phyloP scores from a whole-genome alignment of 305 asterid species.

The Fraxinus sp. region DNA sequence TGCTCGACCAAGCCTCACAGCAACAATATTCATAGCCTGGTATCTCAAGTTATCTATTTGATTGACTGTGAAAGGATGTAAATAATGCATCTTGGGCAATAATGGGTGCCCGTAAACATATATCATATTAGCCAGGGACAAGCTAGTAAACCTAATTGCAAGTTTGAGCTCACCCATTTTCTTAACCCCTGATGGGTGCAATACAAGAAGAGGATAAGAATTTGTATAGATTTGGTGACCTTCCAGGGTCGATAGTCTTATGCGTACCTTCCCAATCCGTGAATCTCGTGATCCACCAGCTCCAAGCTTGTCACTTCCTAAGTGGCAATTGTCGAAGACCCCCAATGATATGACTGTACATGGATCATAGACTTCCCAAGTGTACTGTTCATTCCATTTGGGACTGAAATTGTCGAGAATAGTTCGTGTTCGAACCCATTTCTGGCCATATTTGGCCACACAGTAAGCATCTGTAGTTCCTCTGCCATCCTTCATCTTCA shows the following conservation, averaged over 20 bases:
- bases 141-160: slow-evolving; percentile 49
- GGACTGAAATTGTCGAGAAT: slow-evolving; percentile 50
- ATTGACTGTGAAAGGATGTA: slow-evolving; percentile 51
- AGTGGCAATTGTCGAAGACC: slow-evolving; percentile 50
- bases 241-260: slow-evolving; percentile 52
- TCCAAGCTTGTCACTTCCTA: slow-evolving; percentile 41
- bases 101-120: slow-evolving; percentile 42
- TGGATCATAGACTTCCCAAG: slow-evolving; percentile 66
- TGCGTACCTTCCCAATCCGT: slow-evolving; percentile 54
- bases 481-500: slow-evolving; percentile 55
- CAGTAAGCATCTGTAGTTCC: slow-evolving; percentile 57
- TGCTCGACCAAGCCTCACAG: slow-evolving; percentile 48
- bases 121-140: slow-evolving; percentile 43
- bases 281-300: slow-evolving; percentile 36
- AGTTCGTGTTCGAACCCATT: slow-evolving; percentile 60
- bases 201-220: slow-evolving; percentile 52
- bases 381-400: slow-evolving; percentile 61
- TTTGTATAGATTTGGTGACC: slow-evolving; percentile 48
- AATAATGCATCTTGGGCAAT: slow-evolving; percentile 62
- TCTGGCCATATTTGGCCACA: slow-evolving; percentile 60
- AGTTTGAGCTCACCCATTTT: slow-evolving; percentile 59
- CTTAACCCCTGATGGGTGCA: slow-evolving; percentile 59
- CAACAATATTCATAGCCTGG: slow-evolving; percentile 57
- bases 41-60: slow-evolving; percentile 51
- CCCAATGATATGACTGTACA: slow-evolving; percentile 58